Conservation (phyloP, 2,329 filamentous ascomycete species). For the Elsinoe ampelina region DNA sequence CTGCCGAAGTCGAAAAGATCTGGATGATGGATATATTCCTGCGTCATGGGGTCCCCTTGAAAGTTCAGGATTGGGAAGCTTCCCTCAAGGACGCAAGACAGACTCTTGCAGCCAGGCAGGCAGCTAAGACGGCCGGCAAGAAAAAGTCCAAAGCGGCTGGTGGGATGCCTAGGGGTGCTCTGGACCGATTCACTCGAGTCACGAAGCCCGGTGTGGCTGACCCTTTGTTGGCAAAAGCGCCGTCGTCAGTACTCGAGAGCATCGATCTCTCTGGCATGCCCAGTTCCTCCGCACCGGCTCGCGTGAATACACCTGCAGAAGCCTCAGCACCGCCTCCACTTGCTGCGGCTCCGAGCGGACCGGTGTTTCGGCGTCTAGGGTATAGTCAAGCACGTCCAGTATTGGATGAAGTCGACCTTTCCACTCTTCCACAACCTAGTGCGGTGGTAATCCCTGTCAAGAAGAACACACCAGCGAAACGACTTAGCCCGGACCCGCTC, state of each 20-base stretch:
- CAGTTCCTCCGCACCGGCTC: slow-evolving; percentile 1
- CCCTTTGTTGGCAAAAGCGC: background rate
- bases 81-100: slow-evolving; percentile 23
- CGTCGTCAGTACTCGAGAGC: slow-evolving; percentile 1
- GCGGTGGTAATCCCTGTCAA: background rate
- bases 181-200: slow-evolving; percentile 17
- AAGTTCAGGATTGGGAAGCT: slow-evolving; percentile 56
- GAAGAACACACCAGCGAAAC: background rate
- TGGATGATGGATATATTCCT: slow-evolving; percentile 62
- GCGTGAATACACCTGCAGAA: background rate
- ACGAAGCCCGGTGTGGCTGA: slow-evolving; percentile 16
- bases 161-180: slow-evolving; percentile 18
- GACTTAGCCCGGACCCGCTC: slow-evolving; percentile 6
- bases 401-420: slow-evolving; percentile 8
- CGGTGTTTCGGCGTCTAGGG: slow-evolving; percentile 3
- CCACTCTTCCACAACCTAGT: background rate
- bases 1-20: slow-evolving; percentile 52
- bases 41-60: slow-evolving; percentile 54
- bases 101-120: slow-evolving; percentile 23
- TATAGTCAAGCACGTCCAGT: background rate
- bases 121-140: slow-evolving; percentile 15
- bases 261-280: slow-evolving; percentile 12
- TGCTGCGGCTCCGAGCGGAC: background rate
- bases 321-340: background rate
- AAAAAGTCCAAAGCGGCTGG: slow-evolving; percentile 13